Evolutionary conservation across 2,329 filamentous ascomycete genomes (phyloP).

Genomic region (Emmonsiellopsis sp.): DNA sequence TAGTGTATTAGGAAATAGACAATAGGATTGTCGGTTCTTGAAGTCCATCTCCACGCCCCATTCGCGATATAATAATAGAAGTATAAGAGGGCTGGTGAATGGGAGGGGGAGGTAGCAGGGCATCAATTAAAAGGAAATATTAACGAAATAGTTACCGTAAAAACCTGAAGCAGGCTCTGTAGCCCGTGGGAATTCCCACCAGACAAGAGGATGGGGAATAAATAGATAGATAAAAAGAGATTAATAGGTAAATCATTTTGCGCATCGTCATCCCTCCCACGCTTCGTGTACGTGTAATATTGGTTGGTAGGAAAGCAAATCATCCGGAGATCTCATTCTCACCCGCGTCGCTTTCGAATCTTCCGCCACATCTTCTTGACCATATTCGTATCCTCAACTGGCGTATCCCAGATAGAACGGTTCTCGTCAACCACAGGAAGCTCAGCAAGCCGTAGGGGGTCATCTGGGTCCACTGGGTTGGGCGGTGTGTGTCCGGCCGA

Average conservation of each 20-base stretch:
- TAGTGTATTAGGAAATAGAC: no score
- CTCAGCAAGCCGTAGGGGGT: conserved; percentile 48
- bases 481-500: conserved; percentile 57
- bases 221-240: background rate
- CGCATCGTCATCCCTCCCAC: background rate
- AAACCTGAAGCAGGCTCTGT: no score
- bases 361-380: conserved; percentile 39
- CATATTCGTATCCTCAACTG: conserved; percentile 29
- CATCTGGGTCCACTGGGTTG: conserved; percentile 52
- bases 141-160: background rate
- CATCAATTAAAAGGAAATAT: background rate
- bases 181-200: no score
- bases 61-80: no score
- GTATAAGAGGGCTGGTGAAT: no score
- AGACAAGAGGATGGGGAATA: background rate
- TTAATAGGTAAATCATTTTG: background rate
- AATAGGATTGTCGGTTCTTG: no score
- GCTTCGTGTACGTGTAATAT: background rate
- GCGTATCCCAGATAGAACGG: conserved; percentile 34
- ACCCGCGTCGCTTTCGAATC: conserved; percentile 22
- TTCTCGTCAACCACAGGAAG: conserved; percentile 39
- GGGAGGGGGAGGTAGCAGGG: no score
- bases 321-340: background rate
- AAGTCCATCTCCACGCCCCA: no score
- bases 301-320: background rate